A percentile compares a stretch with the other conserved stretches of the same genome.
Conservation (phyloP, 2,329 filamentous ascomycete genomes). For the Aureobasidium pullulans region DNA sequence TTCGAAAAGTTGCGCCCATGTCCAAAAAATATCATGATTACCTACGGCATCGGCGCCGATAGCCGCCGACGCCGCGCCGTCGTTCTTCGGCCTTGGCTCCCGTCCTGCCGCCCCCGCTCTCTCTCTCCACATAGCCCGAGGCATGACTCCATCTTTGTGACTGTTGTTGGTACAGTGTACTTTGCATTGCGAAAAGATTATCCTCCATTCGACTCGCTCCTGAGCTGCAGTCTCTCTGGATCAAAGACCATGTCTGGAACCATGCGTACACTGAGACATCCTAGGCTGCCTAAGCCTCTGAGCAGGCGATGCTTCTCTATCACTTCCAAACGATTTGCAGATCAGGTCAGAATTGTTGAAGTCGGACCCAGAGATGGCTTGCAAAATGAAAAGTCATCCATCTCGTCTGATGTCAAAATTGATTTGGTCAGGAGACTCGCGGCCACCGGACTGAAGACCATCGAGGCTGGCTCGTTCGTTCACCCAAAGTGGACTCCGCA, state of each 20-base stretch:
- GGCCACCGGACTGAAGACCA: conserved; percentile 60
- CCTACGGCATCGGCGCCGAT: not conserved
- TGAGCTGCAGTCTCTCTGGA: no score
- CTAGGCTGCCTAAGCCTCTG: not conserved
- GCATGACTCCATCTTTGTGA: not conserved
- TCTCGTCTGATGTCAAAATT: conserved; percentile 66
- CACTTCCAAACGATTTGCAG: conserved; percentile 22
- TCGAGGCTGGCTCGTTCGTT: conserved; percentile 78
- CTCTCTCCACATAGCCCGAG: not conserved
- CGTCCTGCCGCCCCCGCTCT: conserved; percentile 5
- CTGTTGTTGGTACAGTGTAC: not conserved
- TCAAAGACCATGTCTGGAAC: not conserved
- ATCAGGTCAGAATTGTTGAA: conserved; percentile 61
- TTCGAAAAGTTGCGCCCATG: not conserved
- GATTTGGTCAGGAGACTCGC: conserved; percentile 65
- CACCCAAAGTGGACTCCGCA: conserved; percentile 80
- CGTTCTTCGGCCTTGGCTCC: not conserved
- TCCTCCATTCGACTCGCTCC: no score
- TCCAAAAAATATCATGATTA: conserved; percentile 5
- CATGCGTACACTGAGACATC: not conserved
- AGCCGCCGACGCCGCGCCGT: not conserved
- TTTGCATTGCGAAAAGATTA: not conserved
- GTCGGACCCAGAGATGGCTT: conserved; percentile 81
- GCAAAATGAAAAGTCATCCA: conserved; percentile 70
- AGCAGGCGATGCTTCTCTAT: conserved; percentile 20